Base-by-base conservation (phyloP, 495 filamentous ascomycete genomes). In the Neurospora pannonica region DNA sequence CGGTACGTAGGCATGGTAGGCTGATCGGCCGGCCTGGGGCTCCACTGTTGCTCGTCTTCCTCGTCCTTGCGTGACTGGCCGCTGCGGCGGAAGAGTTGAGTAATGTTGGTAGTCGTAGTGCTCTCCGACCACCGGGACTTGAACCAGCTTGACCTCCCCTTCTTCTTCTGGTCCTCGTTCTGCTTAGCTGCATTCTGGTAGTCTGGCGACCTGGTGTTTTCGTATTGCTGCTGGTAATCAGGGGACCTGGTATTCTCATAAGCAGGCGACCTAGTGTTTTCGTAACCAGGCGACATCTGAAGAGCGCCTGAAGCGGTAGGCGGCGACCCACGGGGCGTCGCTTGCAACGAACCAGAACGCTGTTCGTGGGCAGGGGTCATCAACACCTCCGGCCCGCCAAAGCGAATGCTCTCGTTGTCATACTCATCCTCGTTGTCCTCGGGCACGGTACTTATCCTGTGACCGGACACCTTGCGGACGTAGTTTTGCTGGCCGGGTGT, bases 81-180 rank as follows among this genome's bases (percentile, higher is more conserved):
- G 75, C 87, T 89, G 42, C 82, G 83, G 67, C 87, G 83, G 79
- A 89, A 89, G 13, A 84, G 83, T 70, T 82, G 81, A 70, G 83
- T 81, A 15, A 88, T 78, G 74, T 84, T 88, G 0, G 97, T 96
- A 31, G 94, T 88, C 5, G 96, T 98, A 28, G 96, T 98, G 54
- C 54, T 67, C 82, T 96, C 95, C 5, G 95, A 98, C 96, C 96
- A 99, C 38, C 96, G 90, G 15, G 97, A 98, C n/a, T 94, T 93
- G 83, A 94, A 87, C 84, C 87, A 96, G 80, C 97, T 91, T 5
- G 93, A 96, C 17, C 94, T 95, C 13, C 93, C 96, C 82, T 97
- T 97, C 82, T 97, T 94, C 84, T 97, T 98, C 77, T 91, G 90
- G 73, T 89, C 87, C 82, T 95, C 94, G 38, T 93, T 92, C 8